Conservation (phyloP, 2,329 filamentous ascomycete genomes). For the Sporothrix phasma region DNA sequence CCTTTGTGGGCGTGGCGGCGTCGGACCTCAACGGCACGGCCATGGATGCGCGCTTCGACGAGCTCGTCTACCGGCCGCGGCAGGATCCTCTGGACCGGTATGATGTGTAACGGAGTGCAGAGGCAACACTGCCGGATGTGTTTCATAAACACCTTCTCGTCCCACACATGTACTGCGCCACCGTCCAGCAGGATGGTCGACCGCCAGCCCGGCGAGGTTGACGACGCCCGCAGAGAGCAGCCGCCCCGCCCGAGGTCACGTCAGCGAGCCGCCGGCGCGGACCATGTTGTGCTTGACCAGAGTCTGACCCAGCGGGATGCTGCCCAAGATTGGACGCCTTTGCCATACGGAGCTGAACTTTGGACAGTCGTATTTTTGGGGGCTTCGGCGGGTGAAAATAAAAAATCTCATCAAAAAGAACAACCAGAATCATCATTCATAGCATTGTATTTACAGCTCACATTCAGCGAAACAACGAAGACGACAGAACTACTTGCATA, state of each 20-base stretch:
- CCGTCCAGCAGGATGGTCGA: constrained; percentile 21
- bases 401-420: too few relatives aligned
- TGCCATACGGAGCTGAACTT: too few relatives aligned
- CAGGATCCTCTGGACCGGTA: constrained; percentile 40
- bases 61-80: constrained; percentile 42
- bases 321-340: constrained; percentile 33
- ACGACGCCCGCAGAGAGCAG: constrained; percentile 25
- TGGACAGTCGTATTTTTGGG: too few relatives aligned
- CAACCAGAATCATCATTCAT: too few relatives aligned
- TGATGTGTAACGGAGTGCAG: too few relatives aligned
- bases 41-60: constrained; percentile 38
- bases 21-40: constrained; percentile 46
- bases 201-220: constrained; percentile 23
- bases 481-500: too few relatives aligned
- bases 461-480: too few relatives aligned
- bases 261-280: constrained; percentile 28
- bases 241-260: constrained; percentile 29
- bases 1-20: constrained; percentile 47
- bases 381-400: too few relatives aligned
- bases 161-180: neutral
- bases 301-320: constrained; percentile 28
- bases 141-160: neutral
- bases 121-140: neutral
- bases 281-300: constrained; percentile 29
- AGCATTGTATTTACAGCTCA: too few relatives aligned